phyloP scores from a whole-genome alignment of 2,329 filamentous ascomycete genomes.

The Sarocladium kiliense region DNA sequence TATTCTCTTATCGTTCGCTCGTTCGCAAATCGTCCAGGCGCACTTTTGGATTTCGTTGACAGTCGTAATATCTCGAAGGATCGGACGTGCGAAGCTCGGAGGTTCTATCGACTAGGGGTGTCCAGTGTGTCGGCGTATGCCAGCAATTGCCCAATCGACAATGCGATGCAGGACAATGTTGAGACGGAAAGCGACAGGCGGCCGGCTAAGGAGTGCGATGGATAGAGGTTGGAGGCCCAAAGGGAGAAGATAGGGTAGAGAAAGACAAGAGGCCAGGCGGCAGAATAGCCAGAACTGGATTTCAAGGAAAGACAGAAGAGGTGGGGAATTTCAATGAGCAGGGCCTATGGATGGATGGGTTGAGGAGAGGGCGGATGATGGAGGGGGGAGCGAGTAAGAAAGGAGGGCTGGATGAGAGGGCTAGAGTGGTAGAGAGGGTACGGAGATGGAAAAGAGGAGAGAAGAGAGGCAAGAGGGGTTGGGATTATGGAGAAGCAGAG shows the following conservation, averaged over 20 bases:
- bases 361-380: not conserved
- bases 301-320: not conserved
- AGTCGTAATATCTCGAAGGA: not conserved
- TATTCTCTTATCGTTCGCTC: not conserved
- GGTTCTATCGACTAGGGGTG: not conserved
- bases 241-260: not conserved
- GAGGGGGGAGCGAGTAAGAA: not conserved
- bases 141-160: not conserved
- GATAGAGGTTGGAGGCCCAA: not conserved
- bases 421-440: not conserved
- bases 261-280: not conserved
- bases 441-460: not conserved
- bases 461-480: not conserved
- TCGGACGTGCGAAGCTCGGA: not conserved
- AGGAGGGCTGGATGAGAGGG: not conserved
- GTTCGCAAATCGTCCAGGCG: not conserved
- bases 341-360: not conserved
- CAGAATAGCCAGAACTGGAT: not conserved
- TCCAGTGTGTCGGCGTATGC: not conserved
- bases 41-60: not conserved
- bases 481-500: not conserved
- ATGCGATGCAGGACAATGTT: not conserved
- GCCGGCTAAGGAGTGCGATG: not conserved
- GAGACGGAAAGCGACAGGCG: not conserved
- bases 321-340: not conserved